A percentile compares a stretch with the other conserved stretches of the same genome.
Evolutionary conservation across 176 grass and related monocot species (phyloP).

Genomic region (Ampelocalamus luodianensis): DNA sequence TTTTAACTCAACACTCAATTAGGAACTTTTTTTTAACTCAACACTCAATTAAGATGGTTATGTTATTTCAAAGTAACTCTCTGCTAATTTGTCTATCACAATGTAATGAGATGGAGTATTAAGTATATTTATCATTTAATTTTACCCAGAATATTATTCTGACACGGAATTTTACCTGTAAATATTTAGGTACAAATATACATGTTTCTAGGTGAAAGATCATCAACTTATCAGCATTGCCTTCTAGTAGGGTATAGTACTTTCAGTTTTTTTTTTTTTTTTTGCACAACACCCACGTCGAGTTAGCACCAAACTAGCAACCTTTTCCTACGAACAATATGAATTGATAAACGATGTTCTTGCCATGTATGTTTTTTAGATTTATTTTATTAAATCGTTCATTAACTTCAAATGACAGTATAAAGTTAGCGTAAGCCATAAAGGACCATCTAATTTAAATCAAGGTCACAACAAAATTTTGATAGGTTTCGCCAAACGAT

Average conservation of each 20-base stretch:
- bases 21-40: background rate
- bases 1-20: background rate
- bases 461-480: background rate
- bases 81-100: background rate
- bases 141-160: background rate
- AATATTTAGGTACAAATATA: background rate
- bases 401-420: too few species aligned
- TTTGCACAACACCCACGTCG: background rate
- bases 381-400: background rate
- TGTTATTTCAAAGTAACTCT: background rate
- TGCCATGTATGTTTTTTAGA: background rate
- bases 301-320: background rate
- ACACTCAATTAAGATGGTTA: background rate
- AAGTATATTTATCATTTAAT: background rate
- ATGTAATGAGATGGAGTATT: background rate
- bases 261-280: background rate
- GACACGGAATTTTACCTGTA: background rate
- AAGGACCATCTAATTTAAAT: too few species aligned
- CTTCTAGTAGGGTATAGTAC: background rate
- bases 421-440: too few species aligned
- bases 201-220: background rate
- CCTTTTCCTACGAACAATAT: background rate
- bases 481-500: background rate
- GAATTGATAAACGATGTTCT: background rate
- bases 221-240: background rate